A percentile compares a stretch with the other conserved stretches of the same genome.
Conservation (phyloP, 306 rosid species). For the Cucurbita pepo region DNA sequence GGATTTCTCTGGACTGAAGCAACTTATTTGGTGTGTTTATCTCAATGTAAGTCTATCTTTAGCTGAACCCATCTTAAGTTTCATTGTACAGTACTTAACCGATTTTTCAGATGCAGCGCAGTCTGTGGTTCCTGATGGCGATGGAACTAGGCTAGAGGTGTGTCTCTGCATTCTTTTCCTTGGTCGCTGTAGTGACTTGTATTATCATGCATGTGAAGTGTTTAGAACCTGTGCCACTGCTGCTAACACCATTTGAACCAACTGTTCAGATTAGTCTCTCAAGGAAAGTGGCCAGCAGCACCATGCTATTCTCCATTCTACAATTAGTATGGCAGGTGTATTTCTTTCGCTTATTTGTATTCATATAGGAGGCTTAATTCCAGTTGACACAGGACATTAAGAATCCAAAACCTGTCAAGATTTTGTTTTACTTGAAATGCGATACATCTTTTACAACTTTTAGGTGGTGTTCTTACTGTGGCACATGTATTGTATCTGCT, state of each 20-base stretch:
- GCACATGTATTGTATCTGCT: conserved; percentile 29
- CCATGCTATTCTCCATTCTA: conserved; percentile 22
- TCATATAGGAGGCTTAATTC: neutral
- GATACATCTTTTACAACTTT: neutral
- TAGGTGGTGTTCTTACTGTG: conserved; percentile 24
- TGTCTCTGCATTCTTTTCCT: neutral
- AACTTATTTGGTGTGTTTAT: conserved; percentile 24
- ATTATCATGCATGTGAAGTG: neutral
- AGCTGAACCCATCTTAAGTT: neutral
- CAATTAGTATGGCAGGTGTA: conserved; percentile 35
- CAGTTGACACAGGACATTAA: neutral
- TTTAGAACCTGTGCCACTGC: neutral
- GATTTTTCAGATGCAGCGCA: conserved; percentile 11
- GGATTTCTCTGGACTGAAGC: conserved; percentile 27
- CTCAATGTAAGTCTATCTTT: conserved; percentile 14
- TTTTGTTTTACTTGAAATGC: neutral
- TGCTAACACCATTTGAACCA: neutral
- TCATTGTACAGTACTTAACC: neutral
- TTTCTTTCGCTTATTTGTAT: neutral
- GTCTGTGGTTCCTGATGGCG: conserved; percentile 6
- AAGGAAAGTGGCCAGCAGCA: conserved; percentile 22
- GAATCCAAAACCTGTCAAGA: neutral
- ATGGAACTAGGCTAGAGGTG: conserved; percentile 14
- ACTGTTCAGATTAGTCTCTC: conserved; percentile 16
- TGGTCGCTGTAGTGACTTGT: neutral